Percentiles rank a stretch among this genome's conserved stretches.
Evolutionary conservation across 2,329 filamentous ascomycete species (phyloP).

Genomic region (Rutstroemia sp.): DNA sequence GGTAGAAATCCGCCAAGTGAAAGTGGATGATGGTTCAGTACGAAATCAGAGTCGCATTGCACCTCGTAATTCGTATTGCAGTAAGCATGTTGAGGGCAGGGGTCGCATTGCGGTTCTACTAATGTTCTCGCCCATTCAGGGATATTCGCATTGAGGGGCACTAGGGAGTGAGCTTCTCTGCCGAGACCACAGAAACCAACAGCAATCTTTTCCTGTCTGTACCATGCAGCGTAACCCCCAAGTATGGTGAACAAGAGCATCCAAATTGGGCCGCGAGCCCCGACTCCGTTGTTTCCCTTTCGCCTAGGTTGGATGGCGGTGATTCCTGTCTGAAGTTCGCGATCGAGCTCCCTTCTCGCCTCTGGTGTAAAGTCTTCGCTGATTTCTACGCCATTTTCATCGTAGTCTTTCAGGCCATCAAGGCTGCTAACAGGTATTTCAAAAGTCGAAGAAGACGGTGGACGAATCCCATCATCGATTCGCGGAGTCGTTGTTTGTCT

Average conservation of each 20-base stretch:
- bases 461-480: conserved; percentile 44
- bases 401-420: conserved; percentile 34
- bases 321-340: conserved; percentile 53
- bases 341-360: conserved; percentile 73
- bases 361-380: conserved; percentile 94
- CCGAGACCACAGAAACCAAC: conserved; percentile 92
- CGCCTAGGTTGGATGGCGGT: conserved; percentile 36
- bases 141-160: conserved; percentile 47
- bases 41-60: conserved; percentile 78
- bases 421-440: conserved; percentile 45
- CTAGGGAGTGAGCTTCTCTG: conserved; percentile 42
- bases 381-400: conserved; percentile 47
- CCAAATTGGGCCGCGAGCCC: conserved; percentile 58
- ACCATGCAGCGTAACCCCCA: conserved; percentile 71
- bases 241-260: conserved; percentile 65
- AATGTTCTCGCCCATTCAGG: conserved; percentile 66
- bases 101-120: conserved; percentile 76
- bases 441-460: conserved; percentile 50
- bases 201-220: conserved; percentile 89
- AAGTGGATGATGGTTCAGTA: conserved; percentile 77
- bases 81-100: conserved; percentile 82
- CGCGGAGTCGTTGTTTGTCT: conserved; percentile 42
- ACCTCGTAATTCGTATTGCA: conserved; percentile 75
- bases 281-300: conserved; percentile 39
- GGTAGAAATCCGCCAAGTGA: conserved; percentile 75